Percentiles rank a stretch among this genome's conserved stretches.
These are phyloP conservation scores for Botryococcus braunii DNA, from an alignment of 163 green algal genomes.

Conservation along the genomic window DNA sequence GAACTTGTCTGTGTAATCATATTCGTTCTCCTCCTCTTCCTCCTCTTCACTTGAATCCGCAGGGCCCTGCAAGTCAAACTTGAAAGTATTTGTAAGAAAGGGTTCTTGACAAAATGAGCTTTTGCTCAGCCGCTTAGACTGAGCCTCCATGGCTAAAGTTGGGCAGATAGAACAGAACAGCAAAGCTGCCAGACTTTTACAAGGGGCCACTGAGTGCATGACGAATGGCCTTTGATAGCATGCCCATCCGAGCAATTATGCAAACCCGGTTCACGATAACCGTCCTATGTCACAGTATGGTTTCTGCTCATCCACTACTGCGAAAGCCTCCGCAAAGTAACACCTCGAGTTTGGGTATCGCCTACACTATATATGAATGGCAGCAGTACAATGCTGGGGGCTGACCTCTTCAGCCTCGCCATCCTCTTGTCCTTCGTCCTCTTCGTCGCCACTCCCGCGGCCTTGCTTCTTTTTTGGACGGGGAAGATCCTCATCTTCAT, in stretches of 20 bases:
- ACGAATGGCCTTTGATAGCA: neutral
- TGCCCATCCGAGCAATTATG: neutral
- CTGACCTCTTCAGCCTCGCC: neutral
- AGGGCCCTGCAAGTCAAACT: constrained; percentile 9
- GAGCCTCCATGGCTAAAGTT: neutral
- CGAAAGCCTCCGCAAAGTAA: neutral
- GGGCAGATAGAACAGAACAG: neutral
- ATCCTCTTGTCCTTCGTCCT: constrained; percentile 2
- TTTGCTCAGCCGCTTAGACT: neutral
- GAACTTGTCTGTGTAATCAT: constrained; percentile 54
- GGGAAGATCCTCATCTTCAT: constrained; percentile 24
- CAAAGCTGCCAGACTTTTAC: neutral
- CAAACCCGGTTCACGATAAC: neutral
- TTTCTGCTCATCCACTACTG: neutral
- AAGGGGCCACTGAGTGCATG: neutral
- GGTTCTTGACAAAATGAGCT: constrained; percentile 19
- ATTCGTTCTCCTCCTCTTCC: constrained; percentile 44
- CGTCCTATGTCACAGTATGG: neutral
- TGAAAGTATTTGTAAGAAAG: constrained; percentile 15
- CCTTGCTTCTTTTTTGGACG: constrained; percentile 29
- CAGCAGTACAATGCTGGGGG: too few species aligned
- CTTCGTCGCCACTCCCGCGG: constrained; percentile 22
- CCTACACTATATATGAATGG: too few species aligned
- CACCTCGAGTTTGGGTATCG: too few species aligned
- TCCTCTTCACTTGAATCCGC: constrained; percentile 31